Evolutionary conservation across 345 rosid genomes (phyloP).

Genomic region (Acer campestre): DNA sequence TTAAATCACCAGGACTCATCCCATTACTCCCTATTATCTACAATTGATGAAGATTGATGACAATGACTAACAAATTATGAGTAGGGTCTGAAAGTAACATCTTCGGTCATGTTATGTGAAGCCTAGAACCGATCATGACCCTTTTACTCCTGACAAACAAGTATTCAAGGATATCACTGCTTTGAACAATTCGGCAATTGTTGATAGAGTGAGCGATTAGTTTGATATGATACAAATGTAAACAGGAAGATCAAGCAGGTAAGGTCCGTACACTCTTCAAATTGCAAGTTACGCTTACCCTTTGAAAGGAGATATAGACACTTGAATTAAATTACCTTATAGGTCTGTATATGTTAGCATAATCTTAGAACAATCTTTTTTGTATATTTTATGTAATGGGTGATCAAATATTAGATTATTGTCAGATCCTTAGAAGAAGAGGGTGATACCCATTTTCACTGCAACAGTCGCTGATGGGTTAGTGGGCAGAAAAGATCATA

Average conservation of each 20-base stretch:
- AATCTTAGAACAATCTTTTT: not conserved
- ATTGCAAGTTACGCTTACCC: not conserved
- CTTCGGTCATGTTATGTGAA: not conserved
- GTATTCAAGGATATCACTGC: not conserved
- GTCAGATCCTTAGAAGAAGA: not conserved
- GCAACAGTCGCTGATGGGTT: not conserved
- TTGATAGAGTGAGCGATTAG: constrained; percentile 25
- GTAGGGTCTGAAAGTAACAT: constrained; percentile 5
- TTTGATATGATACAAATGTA: not conserved
- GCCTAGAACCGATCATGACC: constrained; percentile 2
- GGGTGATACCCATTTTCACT: not conserved
- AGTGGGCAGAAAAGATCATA: not conserved
- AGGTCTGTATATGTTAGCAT: not conserved
- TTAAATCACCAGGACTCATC: not conserved
- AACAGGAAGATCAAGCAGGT: constrained; percentile 8
- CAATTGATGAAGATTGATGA: constrained; percentile 2
- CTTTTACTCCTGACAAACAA: not conserved
- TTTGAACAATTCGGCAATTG: constrained; percentile 23
- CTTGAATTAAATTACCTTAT: not conserved
- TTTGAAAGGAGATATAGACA: not conserved
- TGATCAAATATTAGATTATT: not conserved
- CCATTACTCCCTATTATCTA: not conserved
- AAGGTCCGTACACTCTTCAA: not conserved
- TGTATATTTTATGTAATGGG: not conserved
- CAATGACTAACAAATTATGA: not conserved